These are phyloP conservation scores for Xylariales sp. DNA, from an alignment of 2,329 filamentous ascomycete genomes.

Conservation along the genomic window DNA sequence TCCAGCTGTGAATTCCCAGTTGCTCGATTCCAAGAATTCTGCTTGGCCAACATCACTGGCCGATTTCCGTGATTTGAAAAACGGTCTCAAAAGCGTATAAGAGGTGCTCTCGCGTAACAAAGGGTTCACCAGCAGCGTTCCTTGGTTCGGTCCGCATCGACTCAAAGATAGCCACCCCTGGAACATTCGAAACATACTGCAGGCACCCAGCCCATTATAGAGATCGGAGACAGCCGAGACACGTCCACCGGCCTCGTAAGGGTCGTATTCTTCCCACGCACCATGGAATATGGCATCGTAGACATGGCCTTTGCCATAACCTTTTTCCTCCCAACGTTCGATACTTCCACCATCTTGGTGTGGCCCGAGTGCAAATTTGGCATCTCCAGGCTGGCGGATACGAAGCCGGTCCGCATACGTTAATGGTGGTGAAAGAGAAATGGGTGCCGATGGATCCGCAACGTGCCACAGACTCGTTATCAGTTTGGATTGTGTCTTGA, in stretches of 20 bases:
- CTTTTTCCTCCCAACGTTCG: conserved; percentile 69
- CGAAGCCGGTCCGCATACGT: conserved; percentile 68
- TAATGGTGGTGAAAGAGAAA: conserved; percentile 52
- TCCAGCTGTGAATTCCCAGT: conserved; percentile 58
- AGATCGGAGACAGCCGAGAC: conserved; percentile 67
- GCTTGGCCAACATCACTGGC: conserved; percentile 34
- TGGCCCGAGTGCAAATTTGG: conserved; percentile 63
- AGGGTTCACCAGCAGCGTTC: conserved; percentile 79
- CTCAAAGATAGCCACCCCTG: conserved; percentile 88
- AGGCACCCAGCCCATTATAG: conserved; percentile 77
- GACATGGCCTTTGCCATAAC: conserved; percentile 62
- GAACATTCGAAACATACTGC: conserved; percentile 81
- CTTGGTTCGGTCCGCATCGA: conserved; percentile 65
- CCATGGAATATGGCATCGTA: conserved; percentile 73
- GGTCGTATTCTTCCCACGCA: conserved; percentile 75
- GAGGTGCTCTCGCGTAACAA: conserved; percentile 70
- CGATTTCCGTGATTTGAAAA: conserved; percentile 58
- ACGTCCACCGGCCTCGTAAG: conserved; percentile 72
- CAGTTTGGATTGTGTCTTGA: conserved; percentile 57
- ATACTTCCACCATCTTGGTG: conserved; percentile 72
- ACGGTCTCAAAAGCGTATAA: conserved; percentile 78
- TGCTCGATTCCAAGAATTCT: conserved; percentile 45
- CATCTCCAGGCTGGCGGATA: conserved; percentile 66
- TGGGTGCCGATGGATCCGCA: conserved; percentile 39
- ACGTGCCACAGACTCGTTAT: conserved; percentile 61